Conservation (phyloP, 768 basidiomycete species). For the Rhodotorula diobovata region DNA sequence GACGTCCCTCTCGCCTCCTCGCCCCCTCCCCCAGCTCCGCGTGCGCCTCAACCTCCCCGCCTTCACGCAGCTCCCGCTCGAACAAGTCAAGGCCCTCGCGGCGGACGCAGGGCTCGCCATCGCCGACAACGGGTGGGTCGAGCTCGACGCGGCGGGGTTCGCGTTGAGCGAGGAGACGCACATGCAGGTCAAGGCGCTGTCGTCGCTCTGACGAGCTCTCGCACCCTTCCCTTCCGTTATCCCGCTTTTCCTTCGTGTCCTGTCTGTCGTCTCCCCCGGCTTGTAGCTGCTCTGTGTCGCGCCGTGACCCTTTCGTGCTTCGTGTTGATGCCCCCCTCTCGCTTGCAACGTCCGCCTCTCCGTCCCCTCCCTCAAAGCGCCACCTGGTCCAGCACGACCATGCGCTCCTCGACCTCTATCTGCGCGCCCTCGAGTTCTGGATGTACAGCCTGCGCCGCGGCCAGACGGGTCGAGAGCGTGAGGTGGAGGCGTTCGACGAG, state of each 20-base stretch:
- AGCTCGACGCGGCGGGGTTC: constrained; percentile 7
- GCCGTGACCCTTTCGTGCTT: background rate
- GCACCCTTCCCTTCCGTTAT: too few species aligned
- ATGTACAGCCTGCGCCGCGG: rapidly evolving
- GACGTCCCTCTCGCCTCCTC: background rate
- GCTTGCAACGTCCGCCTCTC: background rate
- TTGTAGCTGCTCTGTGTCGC: background rate
- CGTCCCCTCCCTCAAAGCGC: constrained; percentile 4
- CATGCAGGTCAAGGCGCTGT: constrained; percentile 12
- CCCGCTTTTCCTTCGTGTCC: background rate
- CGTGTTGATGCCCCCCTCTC: background rate
- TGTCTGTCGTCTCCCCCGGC: background rate
- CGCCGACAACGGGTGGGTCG: constrained; percentile 24
- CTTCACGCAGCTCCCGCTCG: background rate
- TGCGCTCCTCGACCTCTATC: background rate
- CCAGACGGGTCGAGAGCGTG: background rate
- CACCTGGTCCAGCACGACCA: background rate
- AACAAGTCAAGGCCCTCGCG: background rate
- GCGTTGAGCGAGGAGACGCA: constrained; percentile 10
- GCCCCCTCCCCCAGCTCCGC: background rate
- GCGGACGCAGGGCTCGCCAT: background rate
- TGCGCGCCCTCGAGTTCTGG: background rate
- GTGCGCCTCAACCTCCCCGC: constrained; percentile 26
- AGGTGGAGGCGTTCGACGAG: background rate
- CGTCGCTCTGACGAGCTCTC: background rate